Base-by-base conservation (phyloP, 1,284 basidiomycete genomes). In the Microbotryum saponariae region DNA sequence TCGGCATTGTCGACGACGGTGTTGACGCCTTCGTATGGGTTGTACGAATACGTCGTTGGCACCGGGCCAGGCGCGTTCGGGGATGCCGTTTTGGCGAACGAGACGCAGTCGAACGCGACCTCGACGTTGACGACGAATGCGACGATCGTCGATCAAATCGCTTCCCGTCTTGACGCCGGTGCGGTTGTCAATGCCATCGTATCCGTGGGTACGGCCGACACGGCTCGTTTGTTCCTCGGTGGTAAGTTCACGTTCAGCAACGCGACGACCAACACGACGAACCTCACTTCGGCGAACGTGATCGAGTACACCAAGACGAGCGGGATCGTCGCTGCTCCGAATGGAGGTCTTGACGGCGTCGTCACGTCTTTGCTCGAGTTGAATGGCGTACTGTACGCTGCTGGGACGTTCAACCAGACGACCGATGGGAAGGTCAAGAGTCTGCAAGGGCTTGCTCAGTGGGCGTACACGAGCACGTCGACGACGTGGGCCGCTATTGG, bases 361-460 rank as follows among this genome's bases (percentile, higher is more conserved):
- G 72, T 77, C 55, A 45, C 48, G 7, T 66, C 67, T 2, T 59
- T 76, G 23, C 62, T 69, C n/a, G 63, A 58, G 33, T 58, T 73
- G 20, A 68, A 70, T 18, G 71, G 66, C 69, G 79, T 77, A 10
- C 76, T 97, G 31, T 97, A 83, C 73, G 84, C 92, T 51, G 93
- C 91, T 42, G 93, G 93, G 2, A 79, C 84, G 3, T 98, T 97
- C 77, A 82, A 80, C 2, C 83, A 86, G 66, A 89, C 89, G 0
- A 77, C 78, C 8, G 81, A 92, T 64, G 91, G 91, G 3, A 73
- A 76, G 1, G 90, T 96, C 12, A 77, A 79, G 6, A 80, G 81
- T 33, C 77, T 94, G 25, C 51, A 27, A 10, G 71, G 71, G 6
- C 18, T 67, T 21, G 71, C 69, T 14, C 56, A 58, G 10, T 67